Evolutionary conservation across 345 rosid species (phyloP), one percentile per base, ranked within the genome.

Genomic region (Eucalyptus pumila): DNA sequence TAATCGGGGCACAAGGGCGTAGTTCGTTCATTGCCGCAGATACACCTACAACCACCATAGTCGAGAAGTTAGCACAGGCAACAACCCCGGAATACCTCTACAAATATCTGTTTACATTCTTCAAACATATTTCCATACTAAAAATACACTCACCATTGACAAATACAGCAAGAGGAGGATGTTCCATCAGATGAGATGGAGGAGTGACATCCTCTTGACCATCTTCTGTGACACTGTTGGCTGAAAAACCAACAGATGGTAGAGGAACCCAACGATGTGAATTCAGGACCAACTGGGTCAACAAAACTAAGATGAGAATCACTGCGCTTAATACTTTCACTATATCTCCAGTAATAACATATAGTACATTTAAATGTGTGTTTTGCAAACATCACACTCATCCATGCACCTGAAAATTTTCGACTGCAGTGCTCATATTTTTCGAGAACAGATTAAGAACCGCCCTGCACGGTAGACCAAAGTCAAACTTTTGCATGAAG

Each of bases 111-210:
- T 37, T 23, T 72, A 3, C 51, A 50, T 89, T 32, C 58, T 40
- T 86, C n/a, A 50, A 91, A 87, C 44, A 81, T 44, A 49, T 50
- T 26, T 56, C 56, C 87, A 45, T 65, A 40, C 69, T n/a, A 48
- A 86, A 34, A 54, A 50, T 51, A 62, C 81, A 86, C 94, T 90
- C 90, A 96, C 99, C 99, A 86, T 97, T 98, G 86, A 97, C 88
- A 92, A 98, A 98, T 85, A 98, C 99, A 12, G 99, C 99, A 90
- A 96, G 98, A 86, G 99, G 99, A 87, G 99, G 99, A 92, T 98
- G 99, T 91, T 98, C 99, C 99, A 98, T 98, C 81, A 98, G 91
- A 94, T 93, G 91, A 86, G 99, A 95, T 32, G 99, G 99, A 9
- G 99, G 99, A 88, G 97, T 94, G 90, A 98, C 96, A 89, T 98